phyloP scores from a whole-genome alignment of 257 asterid species.

The Ligustrum vulgare region DNA sequence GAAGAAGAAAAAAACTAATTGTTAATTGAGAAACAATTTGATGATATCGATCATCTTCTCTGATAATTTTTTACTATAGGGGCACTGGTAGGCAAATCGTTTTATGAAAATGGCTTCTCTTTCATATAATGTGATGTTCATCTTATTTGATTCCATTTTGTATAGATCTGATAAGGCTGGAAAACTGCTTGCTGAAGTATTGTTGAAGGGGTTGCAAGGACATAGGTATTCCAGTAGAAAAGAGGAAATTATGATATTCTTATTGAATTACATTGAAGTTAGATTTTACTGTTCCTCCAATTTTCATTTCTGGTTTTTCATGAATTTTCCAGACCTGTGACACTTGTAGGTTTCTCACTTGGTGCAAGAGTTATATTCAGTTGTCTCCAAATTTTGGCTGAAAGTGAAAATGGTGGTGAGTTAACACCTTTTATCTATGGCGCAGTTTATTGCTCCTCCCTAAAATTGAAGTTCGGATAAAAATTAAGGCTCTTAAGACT shows the following conservation, averaged over 20 bases:
- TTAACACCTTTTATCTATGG: background rate
- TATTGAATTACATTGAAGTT: constrained; percentile 13
- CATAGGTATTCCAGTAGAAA: constrained; percentile 43
- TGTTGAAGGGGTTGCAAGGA: constrained; percentile 86
- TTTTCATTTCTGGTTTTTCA: constrained; percentile 20
- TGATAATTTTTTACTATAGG: background rate
- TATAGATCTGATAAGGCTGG: constrained; percentile 93
- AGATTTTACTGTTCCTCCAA: constrained; percentile 3
- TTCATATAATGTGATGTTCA: constrained; percentile 14
- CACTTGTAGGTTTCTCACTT: constrained; percentile 92
- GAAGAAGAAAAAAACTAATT: background rate
- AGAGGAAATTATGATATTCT: constrained; percentile 1
- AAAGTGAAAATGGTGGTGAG: constrained; percentile 53
- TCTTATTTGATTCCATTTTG: constrained; percentile 26
- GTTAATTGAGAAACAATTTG: constrained; percentile 9
- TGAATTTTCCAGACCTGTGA: constrained; percentile 84
- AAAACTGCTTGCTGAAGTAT: constrained; percentile 79
- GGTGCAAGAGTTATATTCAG: constrained; percentile 93
- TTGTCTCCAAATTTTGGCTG: constrained; percentile 84
- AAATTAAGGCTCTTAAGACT: background rate
- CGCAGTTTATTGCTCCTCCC: background rate
- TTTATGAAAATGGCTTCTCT: background rate
- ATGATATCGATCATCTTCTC: background rate
- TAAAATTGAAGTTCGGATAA: background rate
- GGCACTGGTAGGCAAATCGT: background rate